These are phyloP conservation scores for Didymella sp. DNA, from an alignment of 2,329 filamentous ascomycete genomes.

Conservation along the genomic window DNA sequence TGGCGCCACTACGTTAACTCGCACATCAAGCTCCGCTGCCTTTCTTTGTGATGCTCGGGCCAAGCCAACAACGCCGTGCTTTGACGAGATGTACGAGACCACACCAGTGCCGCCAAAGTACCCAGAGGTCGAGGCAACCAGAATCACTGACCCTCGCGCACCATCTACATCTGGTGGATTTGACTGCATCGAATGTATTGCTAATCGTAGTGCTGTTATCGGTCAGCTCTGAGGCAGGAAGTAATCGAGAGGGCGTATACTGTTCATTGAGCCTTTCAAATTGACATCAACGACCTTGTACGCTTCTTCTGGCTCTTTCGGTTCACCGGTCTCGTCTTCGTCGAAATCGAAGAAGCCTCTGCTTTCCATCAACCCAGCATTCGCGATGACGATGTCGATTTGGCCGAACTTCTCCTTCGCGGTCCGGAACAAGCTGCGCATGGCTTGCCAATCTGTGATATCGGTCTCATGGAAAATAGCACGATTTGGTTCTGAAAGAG, in stretches of 20 bases:
- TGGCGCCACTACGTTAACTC: constrained; percentile 57
- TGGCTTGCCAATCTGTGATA: constrained; percentile 49
- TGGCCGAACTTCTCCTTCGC: constrained; percentile 45
- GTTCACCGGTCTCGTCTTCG: constrained; percentile 39
- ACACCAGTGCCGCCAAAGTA: constrained; percentile 56
- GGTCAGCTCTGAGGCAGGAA: neutral
- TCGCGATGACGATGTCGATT: constrained; percentile 53
- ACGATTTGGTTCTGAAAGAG: constrained; percentile 33
- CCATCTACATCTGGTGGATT: constrained; percentile 36
- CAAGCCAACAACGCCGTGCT: constrained; percentile 53
- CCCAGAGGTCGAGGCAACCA: constrained; percentile 53
- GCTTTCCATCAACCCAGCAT: constrained; percentile 54
- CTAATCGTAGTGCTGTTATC: constrained; percentile 32
- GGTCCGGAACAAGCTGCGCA: constrained; percentile 45
- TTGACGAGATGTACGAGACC: constrained; percentile 53
- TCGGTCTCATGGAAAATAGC: constrained; percentile 50
- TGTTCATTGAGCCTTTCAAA: constrained; percentile 56
- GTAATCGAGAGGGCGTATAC: constrained; percentile 29
- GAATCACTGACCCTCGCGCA: constrained; percentile 48
- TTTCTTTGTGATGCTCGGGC: constrained; percentile 48
- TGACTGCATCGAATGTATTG: constrained; percentile 44
- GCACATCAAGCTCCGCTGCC: constrained; percentile 47
- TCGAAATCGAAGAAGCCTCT: constrained; percentile 43
- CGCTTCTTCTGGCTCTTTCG: constrained; percentile 36
- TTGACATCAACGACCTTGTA: constrained; percentile 51